These are phyloP conservation scores for Raffaelea albimanens DNA, from an alignment of 2,329 filamentous ascomycete genomes.

Conservation along the genomic window DNA sequence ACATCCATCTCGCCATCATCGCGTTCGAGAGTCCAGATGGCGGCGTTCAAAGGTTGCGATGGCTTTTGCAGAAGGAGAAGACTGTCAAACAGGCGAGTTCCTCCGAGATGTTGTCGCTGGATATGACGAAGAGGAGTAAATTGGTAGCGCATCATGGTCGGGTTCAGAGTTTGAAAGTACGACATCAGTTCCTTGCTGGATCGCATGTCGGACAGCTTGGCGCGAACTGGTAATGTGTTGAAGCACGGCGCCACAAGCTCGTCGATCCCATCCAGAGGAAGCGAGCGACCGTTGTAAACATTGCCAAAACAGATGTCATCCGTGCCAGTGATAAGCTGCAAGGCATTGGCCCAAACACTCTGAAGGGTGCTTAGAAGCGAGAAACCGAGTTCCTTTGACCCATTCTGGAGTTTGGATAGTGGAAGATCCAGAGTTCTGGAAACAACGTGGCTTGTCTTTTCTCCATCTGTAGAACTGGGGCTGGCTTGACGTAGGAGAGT, in stretches of 20 bases:
- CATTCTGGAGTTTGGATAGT: slow-evolving; percentile 35
- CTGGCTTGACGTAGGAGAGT: slow-evolving; percentile 9
- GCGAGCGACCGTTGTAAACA: slow-evolving; percentile 67
- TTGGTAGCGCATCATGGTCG: slow-evolving; percentile 56
- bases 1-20: slow-evolving; percentile 61
- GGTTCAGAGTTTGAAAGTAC: slow-evolving; percentile 28
- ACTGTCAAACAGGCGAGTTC: slow-evolving; percentile 63
- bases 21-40: slow-evolving; percentile 45
- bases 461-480: no score
- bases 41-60: slow-evolving; percentile 42
- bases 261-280: slow-evolving; percentile 57
- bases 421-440: slow-evolving; percentile 23
- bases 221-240: slow-evolving; percentile 72
- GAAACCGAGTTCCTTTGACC: slow-evolving; percentile 41
- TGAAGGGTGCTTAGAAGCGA: slow-evolving; percentile 62
- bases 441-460: slow-evolving; percentile 6
- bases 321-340: slow-evolving; percentile 45
- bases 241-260: slow-evolving; percentile 81
- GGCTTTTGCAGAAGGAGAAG: slow-evolving; percentile 69
- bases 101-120: slow-evolving; percentile 39
- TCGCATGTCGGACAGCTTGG: slow-evolving; percentile 35
- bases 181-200: slow-evolving; percentile 42
- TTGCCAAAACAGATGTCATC: slow-evolving; percentile 79
- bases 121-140: slow-evolving; percentile 66
- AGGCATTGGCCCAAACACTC: slow-evolving; percentile 58